phyloP scores from a whole-genome alignment of 2,329 filamentous ascomycete genomes.

The Botrytis hyacinthi region DNA sequence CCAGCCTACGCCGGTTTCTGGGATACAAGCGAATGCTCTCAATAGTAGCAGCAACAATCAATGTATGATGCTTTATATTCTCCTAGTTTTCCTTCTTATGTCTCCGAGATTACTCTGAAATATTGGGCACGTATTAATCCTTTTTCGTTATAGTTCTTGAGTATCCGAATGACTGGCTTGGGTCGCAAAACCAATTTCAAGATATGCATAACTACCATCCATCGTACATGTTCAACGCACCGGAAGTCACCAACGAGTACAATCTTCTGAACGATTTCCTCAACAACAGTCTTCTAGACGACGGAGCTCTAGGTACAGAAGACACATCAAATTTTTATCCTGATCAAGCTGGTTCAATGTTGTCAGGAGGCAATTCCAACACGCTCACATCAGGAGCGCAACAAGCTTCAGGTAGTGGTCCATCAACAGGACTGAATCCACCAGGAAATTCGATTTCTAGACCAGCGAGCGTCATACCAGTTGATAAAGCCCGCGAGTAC shows the following conservation, averaged over 20 bases:
- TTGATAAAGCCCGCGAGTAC: constrained; percentile 73
- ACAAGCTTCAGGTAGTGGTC: constrained; percentile 32
- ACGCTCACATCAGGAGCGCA: constrained; percentile 38
- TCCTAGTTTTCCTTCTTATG: constrained; percentile 1
- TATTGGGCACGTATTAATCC: constrained; percentile 31
- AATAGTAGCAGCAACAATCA: constrained; percentile 66
- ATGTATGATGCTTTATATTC: constrained; percentile 54
- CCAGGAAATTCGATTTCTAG: constrained; percentile 58
- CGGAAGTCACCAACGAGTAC: constrained; percentile 94
- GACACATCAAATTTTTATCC: constrained; percentile 62
- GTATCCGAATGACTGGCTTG: constrained; percentile 79
- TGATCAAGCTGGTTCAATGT: constrained; percentile 52
- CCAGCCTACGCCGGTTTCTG: constrained; percentile 67
- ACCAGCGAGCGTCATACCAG: constrained; percentile 58
- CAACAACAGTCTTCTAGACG: constrained; percentile 86
- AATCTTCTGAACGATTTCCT: constrained; percentile 96
- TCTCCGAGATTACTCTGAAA: constrained; percentile 33
- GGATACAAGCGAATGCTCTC: constrained; percentile 61
- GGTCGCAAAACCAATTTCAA: constrained; percentile 74
- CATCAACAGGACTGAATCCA: constrained; percentile 37
- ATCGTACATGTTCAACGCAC: constrained; percentile 91
- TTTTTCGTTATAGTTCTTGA: constrained; percentile 66
- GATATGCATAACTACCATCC: constrained; percentile 94
- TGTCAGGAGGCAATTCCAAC: constrained; percentile 49
- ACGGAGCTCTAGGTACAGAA: constrained; percentile 68